Base-by-base conservation (phyloP, 495 filamentous ascomycete species). In the Xylona heveae region DNA sequence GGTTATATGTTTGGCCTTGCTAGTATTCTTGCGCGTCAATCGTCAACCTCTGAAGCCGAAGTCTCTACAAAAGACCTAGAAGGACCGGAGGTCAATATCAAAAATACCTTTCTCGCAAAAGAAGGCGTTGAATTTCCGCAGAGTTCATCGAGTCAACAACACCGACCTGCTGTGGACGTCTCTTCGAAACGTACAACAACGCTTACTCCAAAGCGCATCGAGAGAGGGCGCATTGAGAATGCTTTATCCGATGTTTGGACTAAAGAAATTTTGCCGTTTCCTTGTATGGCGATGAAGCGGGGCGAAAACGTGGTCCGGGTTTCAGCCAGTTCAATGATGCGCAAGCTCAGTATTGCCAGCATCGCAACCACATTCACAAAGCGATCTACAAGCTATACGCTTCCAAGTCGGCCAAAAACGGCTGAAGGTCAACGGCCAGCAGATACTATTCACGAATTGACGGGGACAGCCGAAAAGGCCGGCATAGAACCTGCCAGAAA, bases 81-180 rank as follows among this genome's bases (percentile, higher is more conserved):
- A n/a, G n/a, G n/a, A n/a, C n/a, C n/a, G n/a, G n/a, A 84, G 41
- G 73, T 94, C 24, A 77, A 92, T 23, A 82, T 97, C 45, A 83
- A 78, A 43, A 91, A 90, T 42, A 94, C 88, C 1, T 71, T 74
- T 45, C 69, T 66, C 13, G 61, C 69, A 16, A 72, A 75, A 37
- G 66, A 70, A 30, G 50, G 40, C 1, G 47, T 52, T 4, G 58
- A 58, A 17, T 32, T 46, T 26, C 35, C 50, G 6, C 37, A 42
- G n/a, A n/a, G 27, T 37, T 50, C 30, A 21, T 54, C 18, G 43
- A 51, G n/a, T 43, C 50, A 8, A 45, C 64, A 6, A 50, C 54
- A 30, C 66, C 82, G 33, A 70, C 65, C 37, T 59, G 78, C 25
- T 83, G 51, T 77, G 12, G 68, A 64, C 5, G 23, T 13, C 7